Conservation (phyloP, 352 stramenopile genomes). For the Pseudoperonospora humuli region DNA sequence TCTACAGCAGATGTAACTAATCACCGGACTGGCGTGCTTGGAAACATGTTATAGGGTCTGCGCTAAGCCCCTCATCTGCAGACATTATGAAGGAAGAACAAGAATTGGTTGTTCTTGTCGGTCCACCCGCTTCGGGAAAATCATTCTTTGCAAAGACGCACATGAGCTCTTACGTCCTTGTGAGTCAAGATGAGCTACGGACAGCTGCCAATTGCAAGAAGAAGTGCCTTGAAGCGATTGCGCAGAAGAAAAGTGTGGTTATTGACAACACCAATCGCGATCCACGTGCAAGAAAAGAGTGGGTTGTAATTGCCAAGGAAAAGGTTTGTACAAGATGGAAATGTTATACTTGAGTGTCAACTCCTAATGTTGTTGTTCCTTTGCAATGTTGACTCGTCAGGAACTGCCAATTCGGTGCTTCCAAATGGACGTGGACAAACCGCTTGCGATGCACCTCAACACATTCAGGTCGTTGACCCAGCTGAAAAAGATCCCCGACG, state of each 20-base stretch:
- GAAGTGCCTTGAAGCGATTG: slow-evolving; percentile 45
- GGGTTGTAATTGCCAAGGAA: slow-evolving; percentile 60
- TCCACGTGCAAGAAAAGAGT: slow-evolving; percentile 48
- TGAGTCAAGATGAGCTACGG: slow-evolving; percentile 85
- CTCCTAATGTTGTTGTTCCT: not conserved
- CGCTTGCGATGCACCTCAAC: slow-evolving; percentile 81
- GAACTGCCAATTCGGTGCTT: slow-evolving; percentile 62
- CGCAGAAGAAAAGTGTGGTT: slow-evolving; percentile 60
- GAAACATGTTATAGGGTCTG: slow-evolving; percentile 1
- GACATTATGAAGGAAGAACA: slow-evolving; percentile 26
- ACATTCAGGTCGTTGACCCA: slow-evolving; percentile 67
- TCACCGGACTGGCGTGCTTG: not conserved
- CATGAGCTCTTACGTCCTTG: slow-evolving; percentile 45
- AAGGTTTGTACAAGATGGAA: slow-evolving; percentile 25
- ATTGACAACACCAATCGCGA: slow-evolving; percentile 85
- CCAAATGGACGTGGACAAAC: slow-evolving; percentile 68
- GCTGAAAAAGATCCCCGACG: slow-evolving; percentile 69
- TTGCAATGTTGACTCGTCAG: slow-evolving; percentile 11
- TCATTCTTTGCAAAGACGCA: slow-evolving; percentile 45
- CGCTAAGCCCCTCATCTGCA: slow-evolving; percentile 20
- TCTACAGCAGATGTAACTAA: not conserved
- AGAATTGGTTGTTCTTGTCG: slow-evolving; percentile 69
- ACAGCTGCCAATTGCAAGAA: slow-evolving; percentile 70
- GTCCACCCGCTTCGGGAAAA: slow-evolving; percentile 67
- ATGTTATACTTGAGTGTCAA: not conserved